These are phyloP conservation scores for Kurtzmaniella quercitrusa DNA, from an alignment of 1,139 yeast genomes.

Conservation along the genomic window DNA sequence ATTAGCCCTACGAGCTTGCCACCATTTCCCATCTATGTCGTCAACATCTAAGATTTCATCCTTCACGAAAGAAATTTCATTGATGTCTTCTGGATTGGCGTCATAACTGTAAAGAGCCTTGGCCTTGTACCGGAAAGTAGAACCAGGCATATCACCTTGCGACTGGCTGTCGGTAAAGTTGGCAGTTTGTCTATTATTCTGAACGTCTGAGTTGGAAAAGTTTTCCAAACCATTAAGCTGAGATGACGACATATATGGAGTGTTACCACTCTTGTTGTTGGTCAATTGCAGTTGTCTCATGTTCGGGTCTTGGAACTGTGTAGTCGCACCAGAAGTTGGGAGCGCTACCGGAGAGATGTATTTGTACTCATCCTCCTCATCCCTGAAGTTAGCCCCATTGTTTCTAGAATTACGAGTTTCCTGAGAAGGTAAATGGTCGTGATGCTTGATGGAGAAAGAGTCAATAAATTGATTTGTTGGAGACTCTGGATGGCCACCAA, in stretches of 20 bases:
- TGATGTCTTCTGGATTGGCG: conserved; percentile 93
- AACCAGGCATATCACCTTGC: conserved; percentile 19
- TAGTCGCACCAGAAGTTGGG: conserved; percentile 16
- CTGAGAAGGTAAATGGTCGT: conserved; percentile 19
- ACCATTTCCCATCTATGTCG: conserved; percentile 96
- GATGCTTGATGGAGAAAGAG: conserved; percentile 50
- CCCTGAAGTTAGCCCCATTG: conserved; percentile 15
- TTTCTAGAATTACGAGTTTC: conserved; percentile 19
- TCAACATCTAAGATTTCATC: conserved; percentile 89
- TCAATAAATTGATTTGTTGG: conserved; percentile 83
- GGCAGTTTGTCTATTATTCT: conserved; percentile 27
- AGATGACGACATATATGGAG: conserved; percentile 50
- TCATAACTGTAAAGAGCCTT: conserved; percentile 81
- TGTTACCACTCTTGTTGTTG: conserved; percentile 16
- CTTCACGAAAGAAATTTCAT: conserved; percentile 85
- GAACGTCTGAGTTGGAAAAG: conserved; percentile 40
- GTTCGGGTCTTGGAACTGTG: conserved; percentile 31
- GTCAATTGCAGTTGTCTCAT: conserved; percentile 38
- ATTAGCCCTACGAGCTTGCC: conserved; percentile 88
- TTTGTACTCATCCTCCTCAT: conserved; percentile 27
- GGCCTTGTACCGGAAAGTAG: conserved; percentile 79
- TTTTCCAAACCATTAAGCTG: conserved; percentile 60
- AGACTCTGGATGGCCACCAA: conserved; percentile 76
- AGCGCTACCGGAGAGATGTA: conserved; percentile 20
- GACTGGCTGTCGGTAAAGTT: conserved; percentile 19